Evolutionary conservation across 2,329 filamentous ascomycete species (phyloP).

Genomic region (Botrytis tulipae): DNA sequence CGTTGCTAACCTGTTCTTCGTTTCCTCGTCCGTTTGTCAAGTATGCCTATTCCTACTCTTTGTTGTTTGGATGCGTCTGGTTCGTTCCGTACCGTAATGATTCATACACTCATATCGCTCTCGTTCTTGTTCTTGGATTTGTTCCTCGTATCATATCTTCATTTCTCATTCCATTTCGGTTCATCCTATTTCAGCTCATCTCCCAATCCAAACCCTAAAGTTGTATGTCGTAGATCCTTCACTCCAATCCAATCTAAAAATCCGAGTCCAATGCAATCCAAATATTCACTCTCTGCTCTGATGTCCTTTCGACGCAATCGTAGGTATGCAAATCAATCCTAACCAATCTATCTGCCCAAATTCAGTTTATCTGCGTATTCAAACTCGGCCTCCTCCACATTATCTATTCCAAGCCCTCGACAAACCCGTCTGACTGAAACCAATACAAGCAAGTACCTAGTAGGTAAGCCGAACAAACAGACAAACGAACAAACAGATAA

Average conservation of each 20-base stretch:
- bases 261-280: not conserved
- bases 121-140: not conserved
- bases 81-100: not conserved
- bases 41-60: not conserved
- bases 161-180: not conserved
- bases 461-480: not conserved
- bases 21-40: not conserved
- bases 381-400: not conserved
- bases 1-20: not conserved
- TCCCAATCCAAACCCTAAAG: not conserved
- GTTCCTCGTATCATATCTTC: not conserved
- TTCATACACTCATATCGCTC: not conserved
- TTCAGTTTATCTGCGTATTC: not conserved
- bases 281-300: not conserved
- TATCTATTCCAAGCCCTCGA: not conserved
- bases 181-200: not conserved
- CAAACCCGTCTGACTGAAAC: not conserved
- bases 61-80: not conserved
- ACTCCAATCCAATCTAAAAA: not conserved
- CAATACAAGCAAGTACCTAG: not conserved
- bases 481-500: not conserved
- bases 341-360: not conserved
- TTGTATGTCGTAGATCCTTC: not conserved
- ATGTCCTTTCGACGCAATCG: not conserved
- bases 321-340: not conserved